A percentile compares a stretch with the other conserved stretches of the same genome.
phyloP scores from a whole-genome alignment of 1,284 basidiomycete genomes.

The Leccinum brunneo-olivaceum region DNA sequence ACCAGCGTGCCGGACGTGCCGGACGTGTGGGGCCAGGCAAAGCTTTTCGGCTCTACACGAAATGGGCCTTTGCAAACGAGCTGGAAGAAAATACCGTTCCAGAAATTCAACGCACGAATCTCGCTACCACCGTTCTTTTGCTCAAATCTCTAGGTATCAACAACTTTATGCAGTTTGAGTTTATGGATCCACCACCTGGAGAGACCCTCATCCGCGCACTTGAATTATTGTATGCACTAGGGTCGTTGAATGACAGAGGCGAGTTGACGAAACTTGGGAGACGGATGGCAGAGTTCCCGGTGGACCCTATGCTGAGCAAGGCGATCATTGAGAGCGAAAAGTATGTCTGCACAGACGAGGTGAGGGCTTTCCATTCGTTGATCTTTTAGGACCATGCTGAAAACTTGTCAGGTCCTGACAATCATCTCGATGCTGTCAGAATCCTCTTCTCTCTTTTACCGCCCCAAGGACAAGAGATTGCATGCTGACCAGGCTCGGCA shows the following conservation, averaged over 20 bases:
- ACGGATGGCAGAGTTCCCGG: slow-evolving; percentile 98
- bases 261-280: slow-evolving; percentile 94
- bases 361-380: slow-evolving; percentile 28
- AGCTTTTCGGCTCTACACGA: slow-evolving; percentile 94
- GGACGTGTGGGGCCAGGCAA: slow-evolving; percentile 99
- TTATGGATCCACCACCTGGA: slow-evolving; percentile 97
- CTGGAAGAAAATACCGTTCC: slow-evolving; percentile 95
- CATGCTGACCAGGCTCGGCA: slow-evolving; percentile 95
- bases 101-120: slow-evolving; percentile 96
- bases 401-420: slow-evolving; percentile 72
- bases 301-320: slow-evolving; percentile 97
- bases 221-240: slow-evolving; percentile 91
- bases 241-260: slow-evolving; percentile 92
- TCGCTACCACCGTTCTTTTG: slow-evolving; percentile 93
- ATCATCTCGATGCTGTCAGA: slow-evolving; percentile 98
- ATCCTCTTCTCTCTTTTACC: slow-evolving; percentile 90
- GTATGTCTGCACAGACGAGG: slow-evolving; percentile 95
- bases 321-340: slow-evolving; percentile 93
- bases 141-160: slow-evolving; percentile 97
- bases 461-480: slow-evolving; percentile 95
- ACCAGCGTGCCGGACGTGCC: slow-evolving; percentile 94
- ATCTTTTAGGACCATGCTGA: background rate
- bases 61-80: slow-evolving; percentile 94
- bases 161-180: slow-evolving; percentile 97
- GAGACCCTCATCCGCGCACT: slow-evolving; percentile 97